Conservation (phyloP, 805 yeast species). For the Candida michaelii region DNA sequence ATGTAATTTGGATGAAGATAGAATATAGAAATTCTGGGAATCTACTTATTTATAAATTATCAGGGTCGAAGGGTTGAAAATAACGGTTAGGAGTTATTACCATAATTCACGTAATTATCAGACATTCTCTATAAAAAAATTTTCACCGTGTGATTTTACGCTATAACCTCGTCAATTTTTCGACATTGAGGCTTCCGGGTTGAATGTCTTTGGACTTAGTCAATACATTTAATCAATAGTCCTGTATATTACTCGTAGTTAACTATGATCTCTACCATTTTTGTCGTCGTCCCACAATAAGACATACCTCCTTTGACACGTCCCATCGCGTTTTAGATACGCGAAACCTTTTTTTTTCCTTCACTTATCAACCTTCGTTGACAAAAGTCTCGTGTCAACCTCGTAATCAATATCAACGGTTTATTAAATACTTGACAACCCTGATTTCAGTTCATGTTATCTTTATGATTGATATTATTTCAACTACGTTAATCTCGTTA, state of each 20-base stretch:
- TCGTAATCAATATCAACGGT: neutral
- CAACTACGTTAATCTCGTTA: too few species aligned
- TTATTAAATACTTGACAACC: too few species aligned
- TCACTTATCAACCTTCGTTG: constrained; percentile 1
- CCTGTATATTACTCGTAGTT: neutral
- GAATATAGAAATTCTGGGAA: neutral
- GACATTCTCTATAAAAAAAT: constrained; percentile 5
- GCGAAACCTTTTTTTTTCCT: constrained; percentile 1
- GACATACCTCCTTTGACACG: constrained; percentile 7
- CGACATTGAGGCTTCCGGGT: neutral
- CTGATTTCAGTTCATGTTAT: too few species aligned
- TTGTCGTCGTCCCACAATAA: constrained; percentile 7
- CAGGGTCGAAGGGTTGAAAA: constrained; percentile 8
- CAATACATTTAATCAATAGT: neutral
- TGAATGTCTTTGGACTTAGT: constrained; percentile 4
- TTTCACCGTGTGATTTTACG: constrained; percentile 2
- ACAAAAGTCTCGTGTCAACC: constrained; percentile 1
- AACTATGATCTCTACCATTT: neutral
- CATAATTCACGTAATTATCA: constrained; percentile 6
- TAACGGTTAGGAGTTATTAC: constrained; percentile 7
- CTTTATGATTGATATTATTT: too few species aligned
- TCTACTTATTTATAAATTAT: constrained; percentile 3
- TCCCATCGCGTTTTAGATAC: constrained; percentile 7
- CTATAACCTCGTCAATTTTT: neutral
- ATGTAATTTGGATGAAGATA: neutral